Evolutionary conservation across 306 rosid genomes (phyloP).

Genomic region (Phaseolus lunatus): DNA sequence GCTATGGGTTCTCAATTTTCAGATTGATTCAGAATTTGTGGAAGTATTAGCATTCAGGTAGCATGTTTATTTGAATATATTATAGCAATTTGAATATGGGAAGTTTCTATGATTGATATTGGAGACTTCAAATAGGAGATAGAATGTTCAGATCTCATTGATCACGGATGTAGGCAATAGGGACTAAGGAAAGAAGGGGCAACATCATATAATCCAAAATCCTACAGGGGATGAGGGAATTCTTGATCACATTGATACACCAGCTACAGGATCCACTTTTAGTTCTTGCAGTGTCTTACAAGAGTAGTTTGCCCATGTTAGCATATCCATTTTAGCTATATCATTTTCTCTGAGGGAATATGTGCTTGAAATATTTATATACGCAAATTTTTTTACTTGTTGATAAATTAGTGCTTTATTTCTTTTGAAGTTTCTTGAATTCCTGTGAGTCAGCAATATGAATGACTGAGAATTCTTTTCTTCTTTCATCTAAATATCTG

Average conservation of each 20-base stretch:
- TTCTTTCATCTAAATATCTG: conserved; percentile 38
- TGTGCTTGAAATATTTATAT: conserved; percentile 10
- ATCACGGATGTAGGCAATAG: background rate
- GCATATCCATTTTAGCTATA: background rate
- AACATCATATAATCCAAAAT: background rate
- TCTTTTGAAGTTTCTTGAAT: conserved; percentile 14
- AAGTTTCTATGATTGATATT: conserved; percentile 37
- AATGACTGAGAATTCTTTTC: conserved; percentile 1
- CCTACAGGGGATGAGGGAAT: conserved; percentile 7
- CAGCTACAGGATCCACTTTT: conserved; percentile 16
- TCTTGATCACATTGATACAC: background rate
- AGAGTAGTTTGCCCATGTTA: conserved; percentile 20
- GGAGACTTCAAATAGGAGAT: conserved; percentile 24
- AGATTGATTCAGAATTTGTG: conserved; percentile 76
- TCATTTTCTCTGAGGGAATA: conserved; percentile 15
- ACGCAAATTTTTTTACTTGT: background rate
- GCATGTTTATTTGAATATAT: conserved; percentile 9
- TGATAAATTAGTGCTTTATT: background rate
- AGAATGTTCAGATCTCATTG: conserved; percentile 16
- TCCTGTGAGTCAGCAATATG: background rate
- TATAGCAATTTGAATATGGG: background rate
- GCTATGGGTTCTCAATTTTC: conserved; percentile 44
- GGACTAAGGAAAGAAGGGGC: background rate
- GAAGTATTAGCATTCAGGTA: conserved; percentile 82
- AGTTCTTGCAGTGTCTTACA: conserved; percentile 1